Evolutionary conservation across 2,329 filamentous ascomycete genomes (phyloP).

Genomic region (Exophiala spinifera): DNA sequence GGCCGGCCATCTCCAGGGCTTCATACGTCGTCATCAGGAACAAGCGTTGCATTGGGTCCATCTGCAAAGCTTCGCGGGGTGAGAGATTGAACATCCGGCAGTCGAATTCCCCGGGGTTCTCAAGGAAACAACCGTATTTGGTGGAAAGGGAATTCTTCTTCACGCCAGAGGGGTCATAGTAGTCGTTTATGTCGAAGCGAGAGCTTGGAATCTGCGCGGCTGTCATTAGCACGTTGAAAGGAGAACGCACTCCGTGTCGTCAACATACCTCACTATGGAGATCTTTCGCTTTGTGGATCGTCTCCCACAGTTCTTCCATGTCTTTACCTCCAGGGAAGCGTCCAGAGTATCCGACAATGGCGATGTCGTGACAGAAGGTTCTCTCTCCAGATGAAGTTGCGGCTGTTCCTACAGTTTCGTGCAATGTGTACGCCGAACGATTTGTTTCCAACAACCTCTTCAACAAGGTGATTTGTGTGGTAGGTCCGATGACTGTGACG

Average conservation of each 20-base stretch:
- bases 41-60: slow-evolving; percentile 48
- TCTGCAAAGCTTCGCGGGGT: slow-evolving; percentile 17
- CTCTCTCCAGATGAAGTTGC: too few species aligned
- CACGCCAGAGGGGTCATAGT: slow-evolving; percentile 35
- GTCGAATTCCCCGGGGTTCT: slow-evolving; percentile 40
- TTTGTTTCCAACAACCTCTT: too few species aligned
- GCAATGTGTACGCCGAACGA: too few species aligned
- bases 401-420: too few species aligned
- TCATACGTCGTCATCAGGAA: slow-evolving; percentile 70
- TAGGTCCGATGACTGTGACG: too few species aligned
- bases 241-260: slow-evolving; percentile 10
- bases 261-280: too few species aligned
- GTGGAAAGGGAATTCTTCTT: slow-evolving; percentile 32
- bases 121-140: slow-evolving; percentile 37
- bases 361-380: too few species aligned
- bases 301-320: slow-evolving; percentile 33
- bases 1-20: slow-evolving; percentile 70
- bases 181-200: slow-evolving; percentile 35
- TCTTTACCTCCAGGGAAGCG: slow-evolving; percentile 59
- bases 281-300: slow-evolving; percentile 34
- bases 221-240: slow-evolving; percentile 27
- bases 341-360: slow-evolving; percentile 75
- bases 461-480: too few species aligned
- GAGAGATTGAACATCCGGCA: slow-evolving; percentile 41
- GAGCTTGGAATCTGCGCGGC: slow-evolving; percentile 30